Percentiles rank a stretch among this genome's conserved stretches.
Conservation (phyloP, 2,329 filamentous ascomycete genomes). For the Leptographium galeiforme region DNA sequence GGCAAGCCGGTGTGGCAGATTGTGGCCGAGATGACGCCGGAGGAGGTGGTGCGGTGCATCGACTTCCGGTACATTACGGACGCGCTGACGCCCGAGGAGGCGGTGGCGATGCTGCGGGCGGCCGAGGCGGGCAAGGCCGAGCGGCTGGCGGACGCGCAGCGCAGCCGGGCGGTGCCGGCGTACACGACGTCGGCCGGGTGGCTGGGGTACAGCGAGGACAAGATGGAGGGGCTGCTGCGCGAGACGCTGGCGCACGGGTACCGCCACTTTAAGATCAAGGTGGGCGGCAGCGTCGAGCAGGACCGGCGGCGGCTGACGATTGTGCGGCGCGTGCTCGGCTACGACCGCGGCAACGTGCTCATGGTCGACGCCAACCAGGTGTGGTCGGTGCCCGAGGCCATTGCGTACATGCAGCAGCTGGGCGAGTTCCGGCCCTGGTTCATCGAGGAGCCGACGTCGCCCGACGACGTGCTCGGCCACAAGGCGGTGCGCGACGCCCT, state of each 20-base stretch:
- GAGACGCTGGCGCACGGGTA: conserved; percentile 70
- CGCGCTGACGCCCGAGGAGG: conserved; percentile 78
- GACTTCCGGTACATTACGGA: conserved; percentile 94
- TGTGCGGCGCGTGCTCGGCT: conserved; percentile 68
- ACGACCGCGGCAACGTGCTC: conserved; percentile 56
- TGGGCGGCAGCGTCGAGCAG: conserved; percentile 58
- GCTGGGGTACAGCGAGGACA: conserved; percentile 82
- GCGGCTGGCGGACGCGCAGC: conserved; percentile 60
- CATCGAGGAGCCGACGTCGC: conserved; percentile 86
- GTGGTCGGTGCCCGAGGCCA: conserved; percentile 82
- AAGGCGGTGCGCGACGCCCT: conserved; percentile 73
- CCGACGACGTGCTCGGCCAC: conserved; percentile 82
- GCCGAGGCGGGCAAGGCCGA: conserved; percentile 54
- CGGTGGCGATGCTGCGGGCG: conserved; percentile 54
- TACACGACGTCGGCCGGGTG: conserved; percentile 87
- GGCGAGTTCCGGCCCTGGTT: conserved; percentile 82
- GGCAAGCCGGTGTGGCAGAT: conserved; percentile 84
- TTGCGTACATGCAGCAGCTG: conserved; percentile 73
- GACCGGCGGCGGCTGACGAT: conserved; percentile 60
- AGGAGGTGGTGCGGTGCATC: conserved; percentile 77
- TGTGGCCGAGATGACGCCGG: conserved; percentile 77
- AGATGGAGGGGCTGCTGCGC: conserved; percentile 62
- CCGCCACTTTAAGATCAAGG: conserved; percentile 82
- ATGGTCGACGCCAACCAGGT: conserved; percentile 94
- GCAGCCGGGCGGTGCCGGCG: conserved; percentile 65